phyloP scores from a whole-genome alignment of 2,329 filamentous ascomycete species.

The Graphilbum fragrans region DNA sequence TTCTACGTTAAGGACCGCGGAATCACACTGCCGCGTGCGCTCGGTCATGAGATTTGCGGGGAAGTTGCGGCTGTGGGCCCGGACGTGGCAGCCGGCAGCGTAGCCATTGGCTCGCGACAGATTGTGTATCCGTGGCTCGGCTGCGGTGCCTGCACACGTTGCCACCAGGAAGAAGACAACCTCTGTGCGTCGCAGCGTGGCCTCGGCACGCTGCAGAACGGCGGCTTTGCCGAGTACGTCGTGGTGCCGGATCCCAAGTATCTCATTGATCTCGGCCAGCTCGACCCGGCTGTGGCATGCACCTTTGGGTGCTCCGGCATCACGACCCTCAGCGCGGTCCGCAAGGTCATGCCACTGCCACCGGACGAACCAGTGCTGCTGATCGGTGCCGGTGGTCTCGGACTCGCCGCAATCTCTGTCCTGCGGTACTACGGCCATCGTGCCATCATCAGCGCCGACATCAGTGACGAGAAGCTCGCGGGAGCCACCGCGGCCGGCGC shows the following conservation, averaged over 20 bases:
- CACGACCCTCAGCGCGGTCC: conserved; percentile 5
- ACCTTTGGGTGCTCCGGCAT: conserved; percentile 7
- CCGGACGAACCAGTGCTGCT: conserved; percentile 4
- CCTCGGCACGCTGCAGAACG: conserved; percentile 4
- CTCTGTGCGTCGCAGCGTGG: conserved; percentile 5
- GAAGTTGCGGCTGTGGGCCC: conserved; percentile 3
- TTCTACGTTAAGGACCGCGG: conserved; percentile 6
- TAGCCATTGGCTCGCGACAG: conserved; percentile 1
- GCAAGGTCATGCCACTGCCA: conserved; percentile 5
- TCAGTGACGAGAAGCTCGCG: conserved; percentile 4
- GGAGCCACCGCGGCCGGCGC: conserved; percentile 8
- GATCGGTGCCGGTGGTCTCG: conserved; percentile 5
- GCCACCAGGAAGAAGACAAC: conserved; percentile 5
- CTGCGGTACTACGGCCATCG: conserved; percentile 4
- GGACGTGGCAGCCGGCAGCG: background rate
- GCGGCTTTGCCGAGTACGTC: conserved; percentile 6
- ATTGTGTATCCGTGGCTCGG: conserved; percentile 7
- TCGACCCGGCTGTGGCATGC: conserved; percentile 5
- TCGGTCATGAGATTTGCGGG: conserved; percentile 6
- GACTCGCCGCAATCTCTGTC: conserved; percentile 4
- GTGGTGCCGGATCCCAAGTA: conserved; percentile 6
- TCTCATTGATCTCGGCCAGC: conserved; percentile 2
- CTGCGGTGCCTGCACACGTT: conserved; percentile 4
- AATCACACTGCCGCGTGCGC: conserved; percentile 4
- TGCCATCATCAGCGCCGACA: conserved; percentile 3